phyloP scores from a whole-genome alignment of 257 asterid species.

The Paraleonurus japonicus region DNA sequence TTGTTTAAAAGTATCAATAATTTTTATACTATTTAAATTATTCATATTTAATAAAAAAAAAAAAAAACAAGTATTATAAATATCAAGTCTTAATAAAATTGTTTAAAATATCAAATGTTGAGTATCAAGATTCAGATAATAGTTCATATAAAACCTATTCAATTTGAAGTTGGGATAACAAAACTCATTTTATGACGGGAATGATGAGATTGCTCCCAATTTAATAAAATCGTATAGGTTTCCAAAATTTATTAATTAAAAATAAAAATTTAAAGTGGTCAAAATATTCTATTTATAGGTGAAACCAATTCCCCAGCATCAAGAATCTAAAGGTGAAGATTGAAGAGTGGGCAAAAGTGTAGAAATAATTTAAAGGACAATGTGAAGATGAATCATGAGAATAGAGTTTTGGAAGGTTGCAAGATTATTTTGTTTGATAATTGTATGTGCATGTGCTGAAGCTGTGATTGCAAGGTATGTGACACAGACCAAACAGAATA shows the following conservation, averaged over 20 bases:
- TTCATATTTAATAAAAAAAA: too few species aligned
- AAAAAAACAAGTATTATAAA: too few species aligned
- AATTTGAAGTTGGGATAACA: background rate
- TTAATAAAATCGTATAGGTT: too few species aligned
- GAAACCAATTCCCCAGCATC: background rate
- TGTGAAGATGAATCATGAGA: background rate
- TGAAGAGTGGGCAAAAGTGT: background rate
- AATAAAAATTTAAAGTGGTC: background rate
- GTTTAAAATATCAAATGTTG: too few species aligned
- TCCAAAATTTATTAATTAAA: background rate
- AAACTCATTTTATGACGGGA: background rate
- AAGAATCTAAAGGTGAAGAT: background rate
- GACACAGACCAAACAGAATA: conserved; percentile 32
- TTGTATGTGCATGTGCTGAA: conserved; percentile 28
- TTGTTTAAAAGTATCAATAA: too few species aligned
- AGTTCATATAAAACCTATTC: too few species aligned
- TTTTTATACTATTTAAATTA: too few species aligned
- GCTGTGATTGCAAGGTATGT: conserved; percentile 6
- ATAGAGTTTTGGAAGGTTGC: conserved; percentile 1
- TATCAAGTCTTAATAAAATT: too few species aligned
- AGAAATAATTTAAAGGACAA: background rate
- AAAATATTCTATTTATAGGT: background rate
- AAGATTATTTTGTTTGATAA: conserved; percentile 2
- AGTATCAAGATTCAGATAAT: too few species aligned
- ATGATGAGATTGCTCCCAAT: background rate